A percentile compares a stretch with the other conserved stretches of the same genome.
These are phyloP conservation scores for Candida succiphila DNA, from an alignment of 805 yeast genomes.

Conservation along the genomic window DNA sequence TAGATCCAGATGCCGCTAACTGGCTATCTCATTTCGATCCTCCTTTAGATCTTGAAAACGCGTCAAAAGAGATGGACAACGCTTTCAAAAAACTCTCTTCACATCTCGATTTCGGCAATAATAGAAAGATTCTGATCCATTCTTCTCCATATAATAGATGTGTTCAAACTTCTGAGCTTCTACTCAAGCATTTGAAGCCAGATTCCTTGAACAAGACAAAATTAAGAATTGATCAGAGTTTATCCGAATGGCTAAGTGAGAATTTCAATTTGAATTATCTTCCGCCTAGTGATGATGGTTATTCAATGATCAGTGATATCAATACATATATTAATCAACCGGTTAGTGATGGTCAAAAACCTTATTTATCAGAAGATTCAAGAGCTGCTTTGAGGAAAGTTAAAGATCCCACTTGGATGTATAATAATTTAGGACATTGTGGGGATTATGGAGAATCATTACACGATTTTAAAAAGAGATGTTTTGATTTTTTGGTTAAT, in stretches of 20 bases:
- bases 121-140: slow-evolving; percentile 20
- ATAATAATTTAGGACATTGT: slow-evolving; percentile 28
- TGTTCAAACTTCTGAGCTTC: slow-evolving; percentile 28
- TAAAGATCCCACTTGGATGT: slow-evolving; percentile 22
- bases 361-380: slow-evolving; percentile 10
- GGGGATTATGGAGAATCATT: slow-evolving; percentile 34
- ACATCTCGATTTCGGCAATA: slow-evolving; percentile 6
- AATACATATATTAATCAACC: slow-evolving; percentile 24
- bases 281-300: slow-evolving; percentile 38
- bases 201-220: slow-evolving; percentile 3
- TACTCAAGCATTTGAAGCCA: slow-evolving; percentile 10
- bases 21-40: slow-evolving; percentile 28
- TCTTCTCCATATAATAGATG: slow-evolving; percentile 36
- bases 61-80: slow-evolving; percentile 17
- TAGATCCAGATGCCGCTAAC: slow-evolving; percentile 11
- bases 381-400: slow-evolving; percentile 8
- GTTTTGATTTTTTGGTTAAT: slow-evolving; percentile 23
- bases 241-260: slow-evolving; percentile 34
- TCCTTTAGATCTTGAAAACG: slow-evolving; percentile 17
- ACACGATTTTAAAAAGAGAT: slow-evolving; percentile 23
- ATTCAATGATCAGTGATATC: slow-evolving; percentile 27
- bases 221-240: slow-evolving; percentile 29
- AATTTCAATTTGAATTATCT: slow-evolving; percentile 27
- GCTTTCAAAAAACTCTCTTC: slow-evolving; percentile 17
- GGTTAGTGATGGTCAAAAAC: slow-evolving; percentile 5